A percentile compares a stretch with the other conserved stretches of the same genome.
Evolutionary conservation across 2,329 filamentous ascomycete genomes (phyloP).

Genomic region (Paecilomyces variotii): DNA sequence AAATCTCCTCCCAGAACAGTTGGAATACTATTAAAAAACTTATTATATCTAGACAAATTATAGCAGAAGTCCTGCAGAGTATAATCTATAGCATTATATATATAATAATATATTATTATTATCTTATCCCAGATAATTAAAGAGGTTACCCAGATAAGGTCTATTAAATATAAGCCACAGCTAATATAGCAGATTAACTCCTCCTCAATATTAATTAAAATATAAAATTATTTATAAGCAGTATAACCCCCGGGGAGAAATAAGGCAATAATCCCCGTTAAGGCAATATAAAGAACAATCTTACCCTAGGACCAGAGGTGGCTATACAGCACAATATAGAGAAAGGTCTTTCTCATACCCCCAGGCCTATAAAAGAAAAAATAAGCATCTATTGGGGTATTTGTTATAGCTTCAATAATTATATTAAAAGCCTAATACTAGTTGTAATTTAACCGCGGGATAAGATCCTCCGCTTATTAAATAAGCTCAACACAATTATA

Average conservation of each 20-base stretch:
- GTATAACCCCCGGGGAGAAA: background rate
- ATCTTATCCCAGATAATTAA: background rate
- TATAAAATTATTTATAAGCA: background rate
- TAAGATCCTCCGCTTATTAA: too few species aligned
- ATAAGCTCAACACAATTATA: too few species aligned
- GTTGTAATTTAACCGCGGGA: too few species aligned
- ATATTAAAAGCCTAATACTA: too few species aligned
- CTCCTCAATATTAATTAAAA: background rate
- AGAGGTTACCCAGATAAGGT: background rate
- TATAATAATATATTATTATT: background rate
- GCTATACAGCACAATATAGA: background rate
- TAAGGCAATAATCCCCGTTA: background rate
- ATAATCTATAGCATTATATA: background rate
- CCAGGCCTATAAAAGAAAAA: background rate
- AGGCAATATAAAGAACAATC: background rate
- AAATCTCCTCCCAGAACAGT: background rate
- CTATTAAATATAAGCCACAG: background rate
- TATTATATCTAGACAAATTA: background rate
- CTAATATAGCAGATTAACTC: background rate
- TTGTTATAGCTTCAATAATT: background rate
- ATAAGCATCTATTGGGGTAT: too few species aligned
- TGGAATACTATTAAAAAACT: background rate
- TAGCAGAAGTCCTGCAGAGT: background rate
- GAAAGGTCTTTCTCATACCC: background rate
- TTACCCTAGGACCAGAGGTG: background rate